Conservation (phyloP, 345 rosid species). For the Eucalyptus polyanthemos region DNA sequence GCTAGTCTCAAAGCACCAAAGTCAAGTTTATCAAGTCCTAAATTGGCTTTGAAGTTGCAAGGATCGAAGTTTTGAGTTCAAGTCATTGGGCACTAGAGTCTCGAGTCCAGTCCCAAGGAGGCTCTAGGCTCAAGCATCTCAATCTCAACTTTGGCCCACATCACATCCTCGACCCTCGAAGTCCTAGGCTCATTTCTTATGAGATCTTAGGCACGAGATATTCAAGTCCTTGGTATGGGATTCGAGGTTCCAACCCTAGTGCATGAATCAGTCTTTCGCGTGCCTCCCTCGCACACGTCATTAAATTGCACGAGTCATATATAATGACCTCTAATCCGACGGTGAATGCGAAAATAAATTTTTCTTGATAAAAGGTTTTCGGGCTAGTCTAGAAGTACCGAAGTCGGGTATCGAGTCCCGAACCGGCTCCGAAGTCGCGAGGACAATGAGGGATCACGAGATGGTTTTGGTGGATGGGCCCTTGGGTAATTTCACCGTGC, state of each 20-base stretch:
- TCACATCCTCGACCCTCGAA: neutral
- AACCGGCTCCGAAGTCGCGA: neutral
- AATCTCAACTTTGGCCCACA: neutral
- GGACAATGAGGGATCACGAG: accelerated
- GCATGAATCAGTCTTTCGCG: neutral
- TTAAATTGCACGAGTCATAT: too few relatives aligned
- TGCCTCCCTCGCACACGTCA: accelerated
- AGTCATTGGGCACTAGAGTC: neutral
- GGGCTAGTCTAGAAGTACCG: neutral
- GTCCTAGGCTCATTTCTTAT: neutral
- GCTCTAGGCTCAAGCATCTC: neutral
- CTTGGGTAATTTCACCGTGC: neutral
- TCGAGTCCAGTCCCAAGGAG: neutral
- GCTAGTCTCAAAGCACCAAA: neutral
- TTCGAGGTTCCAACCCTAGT: neutral
- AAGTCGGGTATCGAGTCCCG: neutral
- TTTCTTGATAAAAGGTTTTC: too few relatives aligned
- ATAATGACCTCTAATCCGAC: accelerated
- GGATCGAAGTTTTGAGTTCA: too few relatives aligned
- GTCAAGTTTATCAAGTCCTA: neutral
- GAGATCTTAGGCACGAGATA: neutral
- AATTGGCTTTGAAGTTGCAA: accelerated
- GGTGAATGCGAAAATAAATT: accelerated
- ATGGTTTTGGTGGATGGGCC: neutral
- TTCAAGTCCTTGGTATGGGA: neutral